phyloP scores from a whole-genome alignment of 1,284 basidiomycete species.

The Chalciporus sp. region DNA sequence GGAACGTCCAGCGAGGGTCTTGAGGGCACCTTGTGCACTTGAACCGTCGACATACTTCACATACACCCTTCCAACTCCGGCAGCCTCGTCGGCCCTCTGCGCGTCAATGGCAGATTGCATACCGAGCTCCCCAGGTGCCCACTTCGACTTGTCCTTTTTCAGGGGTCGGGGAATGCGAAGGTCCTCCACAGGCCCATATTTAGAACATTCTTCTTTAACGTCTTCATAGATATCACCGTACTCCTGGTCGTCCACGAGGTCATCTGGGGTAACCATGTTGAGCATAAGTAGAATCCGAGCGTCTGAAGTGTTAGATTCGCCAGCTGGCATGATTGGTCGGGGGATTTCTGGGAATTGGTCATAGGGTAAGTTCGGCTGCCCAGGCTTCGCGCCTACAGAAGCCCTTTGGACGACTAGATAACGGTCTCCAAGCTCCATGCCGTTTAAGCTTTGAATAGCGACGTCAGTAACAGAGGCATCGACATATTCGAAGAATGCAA shows the following conservation, averaged over 20 bases:
- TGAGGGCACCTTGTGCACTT: conserved; percentile 72
- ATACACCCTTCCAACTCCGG: conserved; percentile 93
- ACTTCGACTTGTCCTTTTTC: conserved; percentile 82
- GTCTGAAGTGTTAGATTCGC: conserved; percentile 57
- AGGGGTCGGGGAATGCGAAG: conserved; percentile 87
- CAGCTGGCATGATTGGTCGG: conserved; percentile 82
- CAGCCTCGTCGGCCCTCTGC: conserved; percentile 76
- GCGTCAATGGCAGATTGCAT: conserved; percentile 67
- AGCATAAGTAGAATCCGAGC: conserved; percentile 93
- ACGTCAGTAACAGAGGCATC: conserved; percentile 90
- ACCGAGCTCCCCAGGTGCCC: conserved; percentile 66
- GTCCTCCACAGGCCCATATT: conserved; percentile 83
- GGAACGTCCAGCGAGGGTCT: conserved; percentile 85
- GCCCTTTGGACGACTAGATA: conserved; percentile 96
- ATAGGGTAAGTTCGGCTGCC: conserved; percentile 64
- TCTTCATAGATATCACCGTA: conserved; percentile 95
- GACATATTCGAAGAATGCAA: conserved; percentile 98
- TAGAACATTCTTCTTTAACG: conserved; percentile 89
- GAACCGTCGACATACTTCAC: conserved; percentile 75
- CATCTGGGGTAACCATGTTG: conserved; percentile 98
- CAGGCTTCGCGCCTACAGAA: conserved; percentile 85
- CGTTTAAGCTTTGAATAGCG: conserved; percentile 94
- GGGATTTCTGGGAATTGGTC: conserved; percentile 77
- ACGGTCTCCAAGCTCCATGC: conserved; percentile 98
- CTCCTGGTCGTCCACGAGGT: conserved; percentile 89